Percentiles rank a stretch among this genome's conserved stretches.
phyloP scores from a whole-genome alignment of 2,329 filamentous ascomycete species.

The Beauveria medogensis region DNA sequence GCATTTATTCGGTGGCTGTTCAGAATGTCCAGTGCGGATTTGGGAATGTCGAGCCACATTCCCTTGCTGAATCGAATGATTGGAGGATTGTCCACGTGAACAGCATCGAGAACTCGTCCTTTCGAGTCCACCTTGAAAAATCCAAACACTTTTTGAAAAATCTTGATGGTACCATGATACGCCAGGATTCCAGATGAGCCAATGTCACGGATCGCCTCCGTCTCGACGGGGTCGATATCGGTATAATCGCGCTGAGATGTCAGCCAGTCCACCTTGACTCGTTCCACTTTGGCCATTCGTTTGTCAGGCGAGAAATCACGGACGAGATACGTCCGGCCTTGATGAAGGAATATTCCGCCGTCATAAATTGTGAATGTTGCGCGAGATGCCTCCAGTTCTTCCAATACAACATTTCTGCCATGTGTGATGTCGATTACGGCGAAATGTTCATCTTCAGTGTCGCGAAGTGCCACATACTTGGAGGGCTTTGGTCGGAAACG shows the following conservation, averaged over 20 bases:
- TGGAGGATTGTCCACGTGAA: slow-evolving; percentile 87
- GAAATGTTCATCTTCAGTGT: slow-evolving; percentile 84
- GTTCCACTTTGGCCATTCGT: slow-evolving; percentile 78
- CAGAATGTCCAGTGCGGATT: slow-evolving; percentile 69
- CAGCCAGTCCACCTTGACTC: slow-evolving; percentile 89
- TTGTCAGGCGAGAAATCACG: slow-evolving; percentile 77
- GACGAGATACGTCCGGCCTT: slow-evolving; percentile 88
- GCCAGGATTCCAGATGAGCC: slow-evolving; percentile 55
- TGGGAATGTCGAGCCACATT: slow-evolving; percentile 92
- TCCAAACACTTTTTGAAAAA: slow-evolving; percentile 83
- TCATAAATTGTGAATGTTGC: slow-evolving; percentile 95
- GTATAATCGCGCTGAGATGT: slow-evolving; percentile 90
- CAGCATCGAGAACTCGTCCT: slow-evolving; percentile 78
- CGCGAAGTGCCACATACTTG: slow-evolving; percentile 76
- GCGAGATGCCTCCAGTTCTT: slow-evolving; percentile 93
- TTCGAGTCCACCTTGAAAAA: slow-evolving; percentile 95
- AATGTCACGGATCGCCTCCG: slow-evolving; percentile 74
- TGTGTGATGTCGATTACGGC: slow-evolving; percentile 86
- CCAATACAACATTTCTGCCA: slow-evolving; percentile 73
- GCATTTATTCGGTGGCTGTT: slow-evolving; percentile 65
- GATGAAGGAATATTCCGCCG: slow-evolving; percentile 92
- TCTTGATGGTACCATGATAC: slow-evolving; percentile 79
- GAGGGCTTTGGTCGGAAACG: slow-evolving; percentile 81
- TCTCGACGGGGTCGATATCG: slow-evolving; percentile 88
- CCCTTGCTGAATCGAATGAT: slow-evolving; percentile 79